A percentile compares a stretch with the other conserved stretches of the same genome.
Conservation (phyloP, 768 basidiomycete species). For the Lyophyllum decastes region DNA sequence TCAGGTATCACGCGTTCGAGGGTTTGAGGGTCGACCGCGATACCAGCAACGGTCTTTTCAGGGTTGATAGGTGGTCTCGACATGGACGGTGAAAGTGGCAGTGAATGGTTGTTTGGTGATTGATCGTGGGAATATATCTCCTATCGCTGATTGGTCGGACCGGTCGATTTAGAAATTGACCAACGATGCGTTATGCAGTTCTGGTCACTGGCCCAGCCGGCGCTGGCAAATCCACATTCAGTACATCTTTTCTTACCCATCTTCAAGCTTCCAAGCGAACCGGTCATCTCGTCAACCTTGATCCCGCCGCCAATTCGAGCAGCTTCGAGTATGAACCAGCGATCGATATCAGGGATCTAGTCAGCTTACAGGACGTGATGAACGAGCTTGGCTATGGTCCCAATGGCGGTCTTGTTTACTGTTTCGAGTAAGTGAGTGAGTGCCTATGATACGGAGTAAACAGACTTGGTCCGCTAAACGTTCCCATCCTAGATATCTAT, state of each 20-base stretch:
- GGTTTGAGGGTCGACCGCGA: constrained; percentile 82
- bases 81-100: constrained; percentile 41
- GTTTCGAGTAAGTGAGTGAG: constrained; percentile 94
- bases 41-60: constrained; percentile 71
- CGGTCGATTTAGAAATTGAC: neutral
- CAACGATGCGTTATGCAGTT: constrained; percentile 81
- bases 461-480: neutral
- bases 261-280: constrained; percentile 78
- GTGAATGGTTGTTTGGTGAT: neutral
- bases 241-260: constrained; percentile 85
- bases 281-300: constrained; percentile 94
- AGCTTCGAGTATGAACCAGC: constrained; percentile 91
- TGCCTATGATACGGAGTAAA: constrained; percentile 2
- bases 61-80: constrained; percentile 78
- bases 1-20: constrained; percentile 89
- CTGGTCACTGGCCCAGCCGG: constrained; percentile 96
- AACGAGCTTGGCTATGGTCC: constrained; percentile 92
- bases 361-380: constrained; percentile 96
- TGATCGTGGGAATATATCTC: constrained; percentile 18
- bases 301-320: constrained; percentile 86
- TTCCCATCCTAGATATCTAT: constrained; percentile 70
- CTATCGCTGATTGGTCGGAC: neutral
- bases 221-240: constrained; percentile 96
- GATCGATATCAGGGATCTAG: constrained; percentile 92
- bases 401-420: constrained; percentile 96